phyloP scores from a whole-genome alignment of 176 grass and related monocot species.

The Themeda triandra region DNA sequence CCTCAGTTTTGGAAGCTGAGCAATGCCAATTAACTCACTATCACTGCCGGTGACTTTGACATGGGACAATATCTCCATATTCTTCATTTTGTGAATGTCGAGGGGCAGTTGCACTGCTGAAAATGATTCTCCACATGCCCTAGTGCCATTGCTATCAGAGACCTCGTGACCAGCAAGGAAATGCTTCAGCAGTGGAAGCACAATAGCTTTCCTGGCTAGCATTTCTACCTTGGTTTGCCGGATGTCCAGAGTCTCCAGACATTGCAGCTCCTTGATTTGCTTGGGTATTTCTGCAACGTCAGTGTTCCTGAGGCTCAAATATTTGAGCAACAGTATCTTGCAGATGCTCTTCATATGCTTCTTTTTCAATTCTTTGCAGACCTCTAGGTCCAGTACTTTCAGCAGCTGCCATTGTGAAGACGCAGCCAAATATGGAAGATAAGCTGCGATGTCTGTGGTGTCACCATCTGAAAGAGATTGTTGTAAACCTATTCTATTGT shows the following conservation, averaged over 20 bases:
- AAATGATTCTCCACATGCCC: neutral
- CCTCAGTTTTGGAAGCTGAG: neutral
- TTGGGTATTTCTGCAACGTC: neutral
- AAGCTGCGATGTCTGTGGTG: neutral
- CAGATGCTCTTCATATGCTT: slow-evolving; percentile 14
- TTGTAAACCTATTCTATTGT: too few species aligned
- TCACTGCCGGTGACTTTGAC: neutral
- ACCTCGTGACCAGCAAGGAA: neutral
- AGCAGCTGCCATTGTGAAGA: neutral
- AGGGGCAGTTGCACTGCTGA: neutral
- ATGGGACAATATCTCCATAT: slow-evolving; percentile 2
- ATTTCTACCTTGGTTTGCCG: slow-evolving; percentile 4
- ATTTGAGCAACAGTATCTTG: slow-evolving; percentile 27
- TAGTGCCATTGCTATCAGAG: neutral
- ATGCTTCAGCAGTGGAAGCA: slow-evolving; percentile 10
- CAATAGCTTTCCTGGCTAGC: neutral
- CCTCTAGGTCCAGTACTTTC: slow-evolving; percentile 32
- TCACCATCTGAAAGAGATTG: too few species aligned
- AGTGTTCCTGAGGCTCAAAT: slow-evolving; percentile 25
- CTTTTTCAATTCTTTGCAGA: neutral
- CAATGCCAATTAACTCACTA: neutral
- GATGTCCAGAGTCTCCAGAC: slow-evolving; percentile 29
- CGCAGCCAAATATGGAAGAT: neutral
- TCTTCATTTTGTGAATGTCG: neutral
- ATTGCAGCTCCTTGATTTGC: slow-evolving; percentile 1